Base-by-base conservation (phyloP, 179 eudicot genomes). In the Silene noctiflora region DNA sequence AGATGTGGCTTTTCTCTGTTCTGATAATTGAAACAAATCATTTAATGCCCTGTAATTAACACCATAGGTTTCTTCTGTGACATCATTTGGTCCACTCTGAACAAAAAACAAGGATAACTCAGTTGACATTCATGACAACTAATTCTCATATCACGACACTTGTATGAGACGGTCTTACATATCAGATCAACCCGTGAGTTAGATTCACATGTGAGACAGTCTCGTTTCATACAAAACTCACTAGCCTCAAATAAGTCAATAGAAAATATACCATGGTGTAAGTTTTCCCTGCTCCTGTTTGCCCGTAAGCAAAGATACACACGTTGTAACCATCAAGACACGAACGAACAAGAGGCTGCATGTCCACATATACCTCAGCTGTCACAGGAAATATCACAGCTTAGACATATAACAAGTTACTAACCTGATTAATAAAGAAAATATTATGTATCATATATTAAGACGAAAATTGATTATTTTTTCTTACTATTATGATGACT, bases 1-100 rank as follows among this genome's bases (percentile, higher is more conserved):
- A 78, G 89, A 77, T 27, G 91, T 88, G 77, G 86, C 88, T 87
- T 86, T 86, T 77, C 99, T 91, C 74, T 93, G 91, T 82, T 87
- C 89, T 5, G 98, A 81, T 27, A 91, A 86, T 29, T 79, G 82
- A 86, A 96, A 96, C 53, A 96, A 80, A 81, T 96, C 98, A 27
- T 90, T 81, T 71, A 96, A 83, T 44, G 99, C 97, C 74, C 99
- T 88, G 81, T 93, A 96, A 81, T 96, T 96, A 61, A 96, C 98
- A 66, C 98, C 99, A 84, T 81, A 88, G 63, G 77, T 90, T 62
- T 89, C 85, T 81, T 93, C 97, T 1, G 92, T 89, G 72, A 90
- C 88, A 69, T 93, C 83, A 73, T 77, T 88, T 8, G 99, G 99
- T 75, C 99, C 99, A 75, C 84, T 86, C 99, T 96, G 84, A 24